These are phyloP conservation scores for Fomes fomentarius DNA, from an alignment of 1,284 basidiomycete species.

Conservation along the genomic window DNA sequence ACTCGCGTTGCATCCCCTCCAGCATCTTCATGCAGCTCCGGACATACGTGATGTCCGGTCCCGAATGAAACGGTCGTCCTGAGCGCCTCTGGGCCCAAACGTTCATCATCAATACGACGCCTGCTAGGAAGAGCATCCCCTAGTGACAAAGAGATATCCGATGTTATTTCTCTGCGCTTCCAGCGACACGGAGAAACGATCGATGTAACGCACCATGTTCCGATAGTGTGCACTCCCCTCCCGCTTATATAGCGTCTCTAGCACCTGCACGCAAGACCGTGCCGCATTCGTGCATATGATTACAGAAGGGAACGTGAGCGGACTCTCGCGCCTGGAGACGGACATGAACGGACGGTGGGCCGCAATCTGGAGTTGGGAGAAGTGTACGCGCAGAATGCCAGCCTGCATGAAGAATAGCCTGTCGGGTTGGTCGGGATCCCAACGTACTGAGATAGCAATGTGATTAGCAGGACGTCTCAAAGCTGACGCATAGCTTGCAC, in stretches of 20 bases:
- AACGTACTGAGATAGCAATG: slow-evolving; percentile 9
- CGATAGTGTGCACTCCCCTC: slow-evolving; percentile 23
- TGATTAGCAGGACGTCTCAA: background rate
- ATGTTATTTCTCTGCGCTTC: background rate
- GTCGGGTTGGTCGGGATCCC: slow-evolving; percentile 69
- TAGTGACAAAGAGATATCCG: background rate
- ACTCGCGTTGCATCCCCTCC: slow-evolving; percentile 51
- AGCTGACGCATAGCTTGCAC: background rate
- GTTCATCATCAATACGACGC: slow-evolving; percentile 70
- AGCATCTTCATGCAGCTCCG: slow-evolving; percentile 69
- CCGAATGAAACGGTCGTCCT: slow-evolving; percentile 52
- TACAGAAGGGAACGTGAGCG: slow-evolving; percentile 53
- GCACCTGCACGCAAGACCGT: slow-evolving; percentile 55
- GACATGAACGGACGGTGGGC: slow-evolving; percentile 50
- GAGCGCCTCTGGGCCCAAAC: slow-evolving; percentile 72
- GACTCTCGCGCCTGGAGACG: slow-evolving; percentile 34
- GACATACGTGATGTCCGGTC: slow-evolving; percentile 69
- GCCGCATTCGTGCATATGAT: slow-evolving; percentile 69
- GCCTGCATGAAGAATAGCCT: slow-evolving; percentile 69
- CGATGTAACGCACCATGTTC: slow-evolving; percentile 23
- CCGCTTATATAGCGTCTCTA: slow-evolving; percentile 42
- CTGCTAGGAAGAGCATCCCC: slow-evolving; percentile 59
- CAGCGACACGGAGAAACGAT: too few species aligned
- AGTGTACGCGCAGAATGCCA: slow-evolving; percentile 62
- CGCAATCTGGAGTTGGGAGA: slow-evolving; percentile 77